Conservation (phyloP, 2,329 filamentous ascomycete genomes). For the Alternaria ventricosa region DNA sequence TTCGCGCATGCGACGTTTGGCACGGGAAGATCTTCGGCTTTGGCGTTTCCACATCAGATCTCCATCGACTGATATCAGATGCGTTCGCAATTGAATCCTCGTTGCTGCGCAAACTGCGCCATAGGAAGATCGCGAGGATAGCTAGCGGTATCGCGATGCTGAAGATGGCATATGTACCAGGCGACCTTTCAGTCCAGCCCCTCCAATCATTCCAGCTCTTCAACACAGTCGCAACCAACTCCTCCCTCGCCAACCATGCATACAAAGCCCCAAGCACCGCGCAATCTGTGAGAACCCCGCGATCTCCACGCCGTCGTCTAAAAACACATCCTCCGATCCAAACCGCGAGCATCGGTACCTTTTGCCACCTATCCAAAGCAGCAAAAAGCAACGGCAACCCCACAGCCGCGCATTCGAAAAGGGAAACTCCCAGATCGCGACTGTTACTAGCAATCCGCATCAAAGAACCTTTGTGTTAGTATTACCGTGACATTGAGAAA, state of each 20-base stretch:
- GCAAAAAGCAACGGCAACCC: slow-evolving; percentile 5
- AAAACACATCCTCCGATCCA: slow-evolving; percentile 26
- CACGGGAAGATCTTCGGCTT: slow-evolving; percentile 66
- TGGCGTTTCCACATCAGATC: slow-evolving; percentile 25
- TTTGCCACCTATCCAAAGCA: slow-evolving; percentile 14
- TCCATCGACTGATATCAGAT: background rate
- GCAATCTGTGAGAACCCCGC: slow-evolving; percentile 27
- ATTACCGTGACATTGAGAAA: slow-evolving; percentile 5
- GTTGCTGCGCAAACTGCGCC: background rate
- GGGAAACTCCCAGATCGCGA: slow-evolving; percentile 17
- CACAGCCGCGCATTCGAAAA: slow-evolving; percentile 9
- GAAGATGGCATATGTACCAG: slow-evolving; percentile 8
- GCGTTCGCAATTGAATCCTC: background rate
- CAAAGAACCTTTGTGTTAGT: slow-evolving; percentile 5
- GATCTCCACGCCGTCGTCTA: slow-evolving; percentile 27
- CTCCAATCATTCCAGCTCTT: slow-evolving; percentile 19
- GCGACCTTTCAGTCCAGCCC: slow-evolving; percentile 7
- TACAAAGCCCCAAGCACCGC: slow-evolving; percentile 19
- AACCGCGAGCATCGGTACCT: slow-evolving; percentile 26
- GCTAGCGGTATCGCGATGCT: slow-evolving; percentile 19
- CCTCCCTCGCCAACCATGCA: slow-evolving; percentile 11
- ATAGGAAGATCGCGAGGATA: slow-evolving; percentile 7
- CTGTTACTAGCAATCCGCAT: slow-evolving; percentile 20
- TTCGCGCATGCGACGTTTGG: slow-evolving; percentile 67
- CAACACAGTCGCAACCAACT: slow-evolving; percentile 8